Evolutionary conservation across 1,284 basidiomycete species (phyloP).

Genomic region (Puccinia hordei): DNA sequence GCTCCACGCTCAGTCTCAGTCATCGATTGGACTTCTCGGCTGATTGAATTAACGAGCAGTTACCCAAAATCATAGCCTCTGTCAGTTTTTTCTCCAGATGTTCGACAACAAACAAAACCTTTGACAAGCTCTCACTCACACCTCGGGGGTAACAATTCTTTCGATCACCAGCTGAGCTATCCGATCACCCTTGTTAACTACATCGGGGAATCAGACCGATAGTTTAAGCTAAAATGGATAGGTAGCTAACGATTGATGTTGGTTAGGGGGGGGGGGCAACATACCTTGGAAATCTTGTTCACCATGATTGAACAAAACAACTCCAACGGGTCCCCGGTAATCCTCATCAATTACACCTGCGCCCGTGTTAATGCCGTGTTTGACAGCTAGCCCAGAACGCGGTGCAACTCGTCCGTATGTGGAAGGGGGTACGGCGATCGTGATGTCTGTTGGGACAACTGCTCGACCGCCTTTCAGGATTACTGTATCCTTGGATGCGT

Average conservation of each 20-base stretch:
- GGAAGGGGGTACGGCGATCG: constrained; percentile 84
- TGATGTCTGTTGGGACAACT: constrained; percentile 83
- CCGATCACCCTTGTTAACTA: constrained; percentile 87
- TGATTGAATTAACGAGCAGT: not conserved
- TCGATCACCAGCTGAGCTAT: constrained; percentile 94
- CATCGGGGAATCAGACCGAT: not conserved
- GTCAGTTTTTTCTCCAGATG: not conserved
- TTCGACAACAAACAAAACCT: not conserved
- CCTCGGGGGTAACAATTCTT: constrained; percentile 79
- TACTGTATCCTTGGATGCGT: constrained; percentile 65
- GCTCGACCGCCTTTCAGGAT: constrained; percentile 64
- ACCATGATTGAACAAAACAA: constrained; percentile 90
- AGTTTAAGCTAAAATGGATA: not conserved
- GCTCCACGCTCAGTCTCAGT: constrained; percentile 48
- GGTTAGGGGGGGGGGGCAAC: not conserved
- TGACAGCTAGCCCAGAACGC: constrained; percentile 84
- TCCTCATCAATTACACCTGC: constrained; percentile 96
- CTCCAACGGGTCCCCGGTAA: constrained; percentile 87
- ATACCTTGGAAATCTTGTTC: constrained; percentile 83
- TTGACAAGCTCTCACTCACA: constrained; percentile 62
- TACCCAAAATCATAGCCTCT: not conserved
- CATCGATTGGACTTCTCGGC: constrained; percentile 44
- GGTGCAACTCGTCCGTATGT: constrained; percentile 96
- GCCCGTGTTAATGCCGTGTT: constrained; percentile 95
- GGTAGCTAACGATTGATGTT: not conserved